Conservation (phyloP, 2,329 filamentous ascomycete genomes). For the Aspergillus oerlinghausenensis region DNA sequence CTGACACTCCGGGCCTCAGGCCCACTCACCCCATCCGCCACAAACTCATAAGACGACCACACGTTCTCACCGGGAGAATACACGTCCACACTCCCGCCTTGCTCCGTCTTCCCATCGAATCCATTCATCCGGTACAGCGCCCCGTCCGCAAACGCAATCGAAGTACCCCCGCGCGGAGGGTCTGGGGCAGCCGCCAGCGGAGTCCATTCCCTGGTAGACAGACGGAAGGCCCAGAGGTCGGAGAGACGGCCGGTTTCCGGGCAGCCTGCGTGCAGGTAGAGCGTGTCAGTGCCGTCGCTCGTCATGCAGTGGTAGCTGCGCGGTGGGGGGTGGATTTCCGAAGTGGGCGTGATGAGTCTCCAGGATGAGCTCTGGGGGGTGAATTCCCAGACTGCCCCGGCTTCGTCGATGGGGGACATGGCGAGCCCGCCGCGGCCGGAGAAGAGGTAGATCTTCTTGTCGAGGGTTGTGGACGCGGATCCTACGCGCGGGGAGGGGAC, state of each 20-base stretch:
- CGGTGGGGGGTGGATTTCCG: constrained; percentile 50
- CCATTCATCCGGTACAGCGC: constrained; percentile 76
- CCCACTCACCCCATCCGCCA: constrained; percentile 42
- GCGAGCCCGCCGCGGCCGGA: constrained; percentile 69
- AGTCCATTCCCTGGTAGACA: constrained; percentile 61
- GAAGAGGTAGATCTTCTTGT: constrained; percentile 71
- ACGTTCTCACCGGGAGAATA: constrained; percentile 36
- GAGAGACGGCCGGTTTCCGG: constrained; percentile 57
- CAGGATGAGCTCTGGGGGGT: constrained; percentile 62
- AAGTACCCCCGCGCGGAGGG: constrained; percentile 61
- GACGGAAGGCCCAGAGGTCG: constrained; percentile 76
- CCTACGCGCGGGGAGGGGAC: constrained; percentile 67
- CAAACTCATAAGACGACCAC: constrained; percentile 35
- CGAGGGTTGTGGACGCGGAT: constrained; percentile 64
- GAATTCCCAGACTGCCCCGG: constrained; percentile 71
- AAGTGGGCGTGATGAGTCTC: constrained; percentile 57
- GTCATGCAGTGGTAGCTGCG: constrained; percentile 67
- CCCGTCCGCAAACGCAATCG: constrained; percentile 60
- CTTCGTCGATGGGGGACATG: constrained; percentile 68
- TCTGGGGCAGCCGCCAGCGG: constrained; percentile 64
- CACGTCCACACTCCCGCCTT: constrained; percentile 68
- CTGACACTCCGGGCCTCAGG: constrained; percentile 50
- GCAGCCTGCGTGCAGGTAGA: constrained; percentile 75
- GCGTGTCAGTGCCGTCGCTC: constrained; percentile 59
- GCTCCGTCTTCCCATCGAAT: constrained; percentile 65